Evolutionary conservation across 1,139 yeast species (phyloP).

Genomic region (Pichiaceae sp.): DNA sequence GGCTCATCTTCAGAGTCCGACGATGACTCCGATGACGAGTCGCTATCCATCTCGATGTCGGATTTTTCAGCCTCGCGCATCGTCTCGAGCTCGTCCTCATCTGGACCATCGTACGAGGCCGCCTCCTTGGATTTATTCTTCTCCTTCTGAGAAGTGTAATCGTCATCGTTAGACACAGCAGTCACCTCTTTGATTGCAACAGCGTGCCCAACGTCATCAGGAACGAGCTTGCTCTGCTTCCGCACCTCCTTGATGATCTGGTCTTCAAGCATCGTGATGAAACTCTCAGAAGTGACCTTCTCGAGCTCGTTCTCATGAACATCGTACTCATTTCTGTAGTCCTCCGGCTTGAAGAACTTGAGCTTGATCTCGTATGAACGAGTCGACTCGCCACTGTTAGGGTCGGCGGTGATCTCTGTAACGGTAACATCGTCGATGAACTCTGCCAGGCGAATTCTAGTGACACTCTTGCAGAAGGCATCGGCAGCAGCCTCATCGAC

Average conservation of each 20-base stretch:
- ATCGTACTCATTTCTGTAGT: constrained; percentile 85
- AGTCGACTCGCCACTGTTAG: constrained; percentile 43
- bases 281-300: constrained; percentile 51
- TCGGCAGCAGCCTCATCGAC: constrained; percentile 85
- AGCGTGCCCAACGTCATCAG: constrained; percentile 64
- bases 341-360: constrained; percentile 66
- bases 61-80: constrained; percentile 77
- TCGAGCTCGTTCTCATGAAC: constrained; percentile 75
- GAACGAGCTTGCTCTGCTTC: constrained; percentile 55
- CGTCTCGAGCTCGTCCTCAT: constrained; percentile 83
- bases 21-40: constrained; percentile 24
- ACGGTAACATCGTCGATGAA: constrained; percentile 80
- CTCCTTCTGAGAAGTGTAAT: constrained; percentile 28
- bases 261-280: constrained; percentile 63
- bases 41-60: constrained; percentile 44
- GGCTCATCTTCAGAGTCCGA: constrained; percentile 29
- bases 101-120: constrained; percentile 90
- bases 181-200: constrained; percentile 19
- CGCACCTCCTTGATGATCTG: constrained; percentile 75
- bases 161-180: constrained; percentile 30
- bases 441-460: constrained; percentile 79
- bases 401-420: constrained; percentile 70
- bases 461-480: constrained; percentile 85
- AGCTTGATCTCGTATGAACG: constrained; percentile 72
- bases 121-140: constrained; percentile 68